Conservation (phyloP, 2,329 filamentous ascomycete species). For the Biscogniauxia marginata region DNA sequence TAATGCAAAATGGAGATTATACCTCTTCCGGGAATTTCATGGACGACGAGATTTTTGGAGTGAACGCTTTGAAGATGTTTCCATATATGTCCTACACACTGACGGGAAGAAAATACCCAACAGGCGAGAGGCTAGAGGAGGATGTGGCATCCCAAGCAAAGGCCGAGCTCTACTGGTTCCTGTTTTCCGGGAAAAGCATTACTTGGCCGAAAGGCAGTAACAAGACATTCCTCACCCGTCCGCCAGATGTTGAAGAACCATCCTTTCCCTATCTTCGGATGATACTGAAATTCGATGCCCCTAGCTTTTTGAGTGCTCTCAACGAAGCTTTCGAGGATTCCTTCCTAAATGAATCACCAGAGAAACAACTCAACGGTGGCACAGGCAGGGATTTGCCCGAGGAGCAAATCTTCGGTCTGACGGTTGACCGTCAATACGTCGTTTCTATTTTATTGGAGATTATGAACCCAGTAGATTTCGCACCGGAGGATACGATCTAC, state of each 20-base stretch:
- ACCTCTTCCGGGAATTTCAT: conserved; percentile 52
- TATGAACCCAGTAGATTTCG: conserved; percentile 77
- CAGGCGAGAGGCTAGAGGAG: conserved; percentile 71
- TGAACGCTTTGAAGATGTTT: conserved; percentile 86
- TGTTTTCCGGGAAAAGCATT: conserved; percentile 82
- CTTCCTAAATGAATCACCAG: conserved; percentile 80
- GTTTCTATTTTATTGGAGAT: conserved; percentile 88
- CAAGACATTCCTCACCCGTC: conserved; percentile 60
- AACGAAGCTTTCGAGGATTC: conserved; percentile 97
- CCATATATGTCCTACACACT: conserved; percentile 90
- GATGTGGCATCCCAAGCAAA: conserved; percentile 75
- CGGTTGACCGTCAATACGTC: conserved; percentile 87
- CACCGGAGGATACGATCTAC: conserved; percentile 81
- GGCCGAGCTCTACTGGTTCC: conserved; percentile 84
- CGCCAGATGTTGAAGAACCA: conserved; percentile 58
- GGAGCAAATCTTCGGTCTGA: conserved; percentile 66
- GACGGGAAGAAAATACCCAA: conserved; percentile 89
- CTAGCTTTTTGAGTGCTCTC: conserved; percentile 89
- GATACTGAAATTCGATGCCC: conserved; percentile 83
- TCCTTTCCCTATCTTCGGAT: conserved; percentile 83
- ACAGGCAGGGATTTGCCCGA: conserved; percentile 54
- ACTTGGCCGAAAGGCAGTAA: conserved; percentile 69
- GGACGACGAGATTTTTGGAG: conserved; percentile 59
- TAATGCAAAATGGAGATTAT: conserved; percentile 56
- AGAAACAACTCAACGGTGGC: conserved; percentile 57